Base-by-base conservation (phyloP, 1,284 basidiomycete genomes). In the Malassezia globosa region DNA sequence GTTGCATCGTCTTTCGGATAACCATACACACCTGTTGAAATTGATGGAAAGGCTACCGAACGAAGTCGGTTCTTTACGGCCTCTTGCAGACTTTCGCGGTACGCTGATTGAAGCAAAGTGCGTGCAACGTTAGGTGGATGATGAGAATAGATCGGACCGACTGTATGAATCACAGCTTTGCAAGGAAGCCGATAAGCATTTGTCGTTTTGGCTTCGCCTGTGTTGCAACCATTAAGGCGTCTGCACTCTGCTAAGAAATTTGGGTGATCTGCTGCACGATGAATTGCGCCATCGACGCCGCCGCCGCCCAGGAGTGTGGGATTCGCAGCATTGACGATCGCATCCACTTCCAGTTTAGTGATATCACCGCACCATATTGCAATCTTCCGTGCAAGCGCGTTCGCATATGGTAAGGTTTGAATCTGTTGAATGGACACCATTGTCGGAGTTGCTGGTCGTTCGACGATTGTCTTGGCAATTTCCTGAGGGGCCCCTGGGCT, bases 151-250 rank as follows among this genome's bases (percentile, higher is more conserved):
- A 0, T 88, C 88, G 35, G 35, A 8, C 90, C 90, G 21, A 94
- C 89, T 1, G 92, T 82, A 64, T 95, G 92, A 16, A 94, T 86
- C 48, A 95, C 76, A 55, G 82, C 77, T 48, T 79, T 80, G 16
- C 75, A 83, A 78, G 74, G 62, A 21, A 75, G 60, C 44, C 63
- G 50, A 61, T 72, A 69, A 1, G 58, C 73, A 2, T 29, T 16
- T 3, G 87, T 90, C 40, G 87, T 82, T 73, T 88, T 90, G 8
- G 84, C 81, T 54, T 84, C 77, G 23, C 90, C 90, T 10, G 85
- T 86, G 25, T 79, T 73, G 62, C 85, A 87, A 6, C 89, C 87
- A 24, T 58, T 45, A 21, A 60, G 54, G 10, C 43, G 33, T 16
- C 62, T 63, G 80, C 84, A 90, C 77, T 89, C 87, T 46, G 78